Evolutionary conservation across 495 filamentous ascomycete species (phyloP), one percentile per base, ranked within the genome.

Genomic region (Aspergillus ellipticus): DNA sequence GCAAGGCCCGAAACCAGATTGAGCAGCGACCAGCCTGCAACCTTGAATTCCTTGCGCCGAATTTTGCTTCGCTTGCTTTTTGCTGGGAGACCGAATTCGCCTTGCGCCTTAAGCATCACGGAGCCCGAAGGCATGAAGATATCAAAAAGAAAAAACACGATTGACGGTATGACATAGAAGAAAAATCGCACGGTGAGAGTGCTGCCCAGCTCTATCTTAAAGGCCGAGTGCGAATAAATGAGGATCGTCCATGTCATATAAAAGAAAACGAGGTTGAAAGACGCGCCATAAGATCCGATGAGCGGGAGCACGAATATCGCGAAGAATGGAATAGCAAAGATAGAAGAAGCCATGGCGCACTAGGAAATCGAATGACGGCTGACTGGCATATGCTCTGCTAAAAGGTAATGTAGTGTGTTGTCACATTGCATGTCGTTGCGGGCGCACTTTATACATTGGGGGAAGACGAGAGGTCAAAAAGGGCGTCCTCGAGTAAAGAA

Each of bases 201-300:
- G 29, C 84, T 88, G 28, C 87, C 66, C 3, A 96, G 59, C 68
- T 96, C 90, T 56, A 97, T 83, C 53, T 83, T 83, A 31, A 94
- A 74, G 0, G 89, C 85, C 0, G 85, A 72, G 59, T 95, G 88
- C 31, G 86, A 88, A 16, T 91, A 74, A 2, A 94, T 82, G 9
- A 97, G 79, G 0, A 90, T 93, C 7, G 83, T 83, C 92, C 92
- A 96, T 67, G 89, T 93, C 66, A 84, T 83, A 68, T 90, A 93
- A 74, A 97, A 96, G 74, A 96, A 93, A 46, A 96, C 66, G 16
- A 96, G 65, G 65, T 96, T 96, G 54, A 96, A 74, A 11, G 83
- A 89, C 3, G 90, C 92, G 43, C 84, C 85, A 72, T 86, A 92
- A 69, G 80, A 74, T 6, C 72, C 73, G 21, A 89, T 69, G 24